phyloP scores from a whole-genome alignment of 495 filamentous ascomycete species.

The Penicillium diatomitis region DNA sequence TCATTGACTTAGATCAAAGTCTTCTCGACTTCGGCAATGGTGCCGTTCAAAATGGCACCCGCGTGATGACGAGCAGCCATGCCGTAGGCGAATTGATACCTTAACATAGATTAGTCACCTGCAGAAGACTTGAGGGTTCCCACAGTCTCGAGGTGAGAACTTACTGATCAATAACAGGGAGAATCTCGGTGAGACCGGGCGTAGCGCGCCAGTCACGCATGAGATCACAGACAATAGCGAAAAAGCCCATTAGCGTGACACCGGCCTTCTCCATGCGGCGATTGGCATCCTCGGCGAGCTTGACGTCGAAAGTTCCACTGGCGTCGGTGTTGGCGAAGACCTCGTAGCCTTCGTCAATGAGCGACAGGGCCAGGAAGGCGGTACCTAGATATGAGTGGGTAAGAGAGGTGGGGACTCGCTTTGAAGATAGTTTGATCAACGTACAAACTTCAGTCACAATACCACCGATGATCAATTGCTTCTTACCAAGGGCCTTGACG shows the following conservation, averaged over 20 bases:
- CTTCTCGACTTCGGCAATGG: constrained; percentile 25
- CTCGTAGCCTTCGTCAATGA: constrained; percentile 62
- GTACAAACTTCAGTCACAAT: constrained; percentile 70
- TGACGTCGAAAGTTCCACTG: constrained; percentile 49
- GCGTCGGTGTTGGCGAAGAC: constrained; percentile 73
- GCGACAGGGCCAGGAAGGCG: constrained; percentile 62
- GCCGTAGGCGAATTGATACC: constrained; percentile 39
- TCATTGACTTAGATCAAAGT: constrained; percentile 11
- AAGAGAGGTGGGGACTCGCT: background rate
- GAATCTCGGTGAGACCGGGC: constrained; percentile 52
- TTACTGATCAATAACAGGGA: constrained; percentile 58
- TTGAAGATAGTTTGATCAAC: constrained; percentile 6
- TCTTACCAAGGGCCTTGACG: constrained; percentile 53
- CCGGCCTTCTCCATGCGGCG: constrained; percentile 57
- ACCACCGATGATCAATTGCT: constrained; percentile 63
- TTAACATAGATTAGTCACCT: background rate
- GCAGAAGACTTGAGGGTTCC: background rate
- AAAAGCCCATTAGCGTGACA: constrained; percentile 55
- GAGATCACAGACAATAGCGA: constrained; percentile 60
- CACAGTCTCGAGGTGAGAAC: background rate
- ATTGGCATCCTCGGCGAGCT: constrained; percentile 54
- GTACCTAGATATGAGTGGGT: constrained; percentile 33
- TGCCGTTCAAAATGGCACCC: constrained; percentile 39
- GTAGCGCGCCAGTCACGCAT: constrained; percentile 71
- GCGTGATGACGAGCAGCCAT: constrained; percentile 40